A percentile compares a stretch with the other conserved stretches of the same genome.
Conservation (phyloP, 306 rosid genomes). For the Cotoneaster glaucophyllus region DNA sequence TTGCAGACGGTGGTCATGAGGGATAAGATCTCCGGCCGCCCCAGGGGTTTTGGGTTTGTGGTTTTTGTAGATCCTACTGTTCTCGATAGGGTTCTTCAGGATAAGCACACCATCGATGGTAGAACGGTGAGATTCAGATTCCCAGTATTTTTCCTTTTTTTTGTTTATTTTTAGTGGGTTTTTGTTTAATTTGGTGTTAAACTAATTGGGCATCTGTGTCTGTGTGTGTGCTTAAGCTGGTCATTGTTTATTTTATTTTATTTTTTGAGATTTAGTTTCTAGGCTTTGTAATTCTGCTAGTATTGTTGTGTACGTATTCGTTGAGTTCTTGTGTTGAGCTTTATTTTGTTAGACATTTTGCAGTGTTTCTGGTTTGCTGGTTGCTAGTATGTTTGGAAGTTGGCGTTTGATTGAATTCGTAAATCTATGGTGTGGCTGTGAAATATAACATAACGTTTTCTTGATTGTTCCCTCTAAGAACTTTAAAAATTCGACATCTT, state of each 20-base stretch:
- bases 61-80: constrained; percentile 83
- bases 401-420: background rate
- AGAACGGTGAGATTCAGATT: constrained; percentile 54
- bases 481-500: background rate
- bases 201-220: background rate
- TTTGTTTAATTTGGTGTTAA: background rate
- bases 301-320: background rate
- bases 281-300: background rate
- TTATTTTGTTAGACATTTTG: background rate
- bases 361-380: background rate
- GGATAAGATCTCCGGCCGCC: constrained; percentile 74
- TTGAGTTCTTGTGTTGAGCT: background rate
- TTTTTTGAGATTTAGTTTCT: background rate
- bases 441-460: background rate
- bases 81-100: constrained; percentile 90
- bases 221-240: background rate
- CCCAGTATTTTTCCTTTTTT: background rate
- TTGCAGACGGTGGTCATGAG: constrained; percentile 79
- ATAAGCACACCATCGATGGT: constrained; percentile 77
- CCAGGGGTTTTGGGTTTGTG: constrained; percentile 87
- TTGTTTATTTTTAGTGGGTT: background rate
- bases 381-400: background rate
- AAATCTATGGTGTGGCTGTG: background rate
- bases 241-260: background rate
- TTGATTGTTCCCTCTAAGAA: background rate